Evolutionary conservation across 306 rosid genomes (phyloP), one percentile per base, ranked within the genome.

Genomic region (Purshia tridentata): DNA sequence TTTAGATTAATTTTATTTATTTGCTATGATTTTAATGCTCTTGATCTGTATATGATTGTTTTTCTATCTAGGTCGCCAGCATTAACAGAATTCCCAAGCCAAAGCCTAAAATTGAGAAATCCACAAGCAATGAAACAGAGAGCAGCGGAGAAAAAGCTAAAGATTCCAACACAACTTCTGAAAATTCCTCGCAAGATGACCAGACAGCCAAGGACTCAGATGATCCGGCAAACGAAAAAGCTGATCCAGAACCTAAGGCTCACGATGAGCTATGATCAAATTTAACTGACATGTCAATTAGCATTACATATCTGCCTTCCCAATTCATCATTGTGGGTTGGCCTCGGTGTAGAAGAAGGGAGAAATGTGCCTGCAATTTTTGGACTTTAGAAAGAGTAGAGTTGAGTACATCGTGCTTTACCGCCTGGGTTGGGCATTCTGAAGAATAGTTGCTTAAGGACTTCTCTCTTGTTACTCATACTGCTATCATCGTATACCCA

Each of bases 1-100:
- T 77, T 47, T 52, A 3, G 0, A 29, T 29, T 29, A 29, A 29
- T 29, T 29, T 29, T 29, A 29, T 29, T 29, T 29, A 29, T 29
- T 1, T 1, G 1, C 35, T 29, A 62, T 18, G 6, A 11, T 54
- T 50, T 49, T 70, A 18, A 61, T 79, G 19, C 59, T 78, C 70
- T 41, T 58, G 15, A 3, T 29, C 2, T 51, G 2, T 47, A 50
- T 46, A 56, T 47, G n/a, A 65, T 63, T 63, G 49, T 40, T 55
- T 37, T 56, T 57, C 65, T 56, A 44, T 22, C 80, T 60, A 91
- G 96, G 95, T 91, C 79, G 47, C 86, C 52, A 85, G 77, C 65
- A 47, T 91, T 68, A 84, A 87, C 75, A 88, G 80, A 88, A 94
- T 91, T 78, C 95, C 93, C 37, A 94, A 88, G 88, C 97, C 98